Percentiles rank a stretch among this genome's conserved stretches.
Evolutionary conservation across 2,329 filamentous ascomycete genomes (phyloP).

Genomic region (Paracamarosporium sp.): DNA sequence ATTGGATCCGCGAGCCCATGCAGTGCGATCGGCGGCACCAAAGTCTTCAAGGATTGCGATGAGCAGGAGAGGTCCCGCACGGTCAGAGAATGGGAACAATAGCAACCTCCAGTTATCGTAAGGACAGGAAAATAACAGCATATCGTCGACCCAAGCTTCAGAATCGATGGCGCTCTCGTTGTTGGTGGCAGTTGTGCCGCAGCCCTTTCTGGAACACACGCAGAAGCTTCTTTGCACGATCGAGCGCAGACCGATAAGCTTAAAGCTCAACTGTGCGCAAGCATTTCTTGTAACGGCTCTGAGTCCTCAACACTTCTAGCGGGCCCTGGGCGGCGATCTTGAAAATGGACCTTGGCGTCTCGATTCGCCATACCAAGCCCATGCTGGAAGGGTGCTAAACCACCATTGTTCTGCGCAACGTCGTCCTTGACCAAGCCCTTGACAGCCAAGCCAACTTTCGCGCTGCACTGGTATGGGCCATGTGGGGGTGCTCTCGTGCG

Average conservation of each 20-base stretch:
- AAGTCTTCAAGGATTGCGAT: not conserved
- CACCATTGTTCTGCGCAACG: slow-evolving; percentile 6
- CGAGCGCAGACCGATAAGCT: slow-evolving; percentile 4
- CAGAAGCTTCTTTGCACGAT: not conserved
- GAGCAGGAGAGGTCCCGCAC: not conserved
- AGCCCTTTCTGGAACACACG: not conserved
- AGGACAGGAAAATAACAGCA: not conserved
- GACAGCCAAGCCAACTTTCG: slow-evolving; percentile 8
- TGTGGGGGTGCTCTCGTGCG: slow-evolving; percentile 31
- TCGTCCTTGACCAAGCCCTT: slow-evolving; percentile 7
- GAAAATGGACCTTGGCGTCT: not conserved
- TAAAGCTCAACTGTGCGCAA: slow-evolving; percentile 3
- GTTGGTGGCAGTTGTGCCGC: not conserved
- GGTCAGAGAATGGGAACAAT: not conserved
- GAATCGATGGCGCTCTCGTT: not conserved
- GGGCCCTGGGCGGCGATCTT: slow-evolving; percentile 1
- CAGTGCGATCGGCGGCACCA: not conserved
- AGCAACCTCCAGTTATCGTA: too few species aligned
- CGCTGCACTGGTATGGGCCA: slow-evolving; percentile 20
- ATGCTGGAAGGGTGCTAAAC: slow-evolving; percentile 7
- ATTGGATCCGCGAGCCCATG: not conserved
- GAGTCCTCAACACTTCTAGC: not conserved
- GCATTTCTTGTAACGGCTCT: not conserved
- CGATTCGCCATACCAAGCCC: slow-evolving; percentile 5
- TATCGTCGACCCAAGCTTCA: not conserved